phyloP scores from a whole-genome alignment of 164 flowering plant genomes.

The Sextonia rubra region DNA sequence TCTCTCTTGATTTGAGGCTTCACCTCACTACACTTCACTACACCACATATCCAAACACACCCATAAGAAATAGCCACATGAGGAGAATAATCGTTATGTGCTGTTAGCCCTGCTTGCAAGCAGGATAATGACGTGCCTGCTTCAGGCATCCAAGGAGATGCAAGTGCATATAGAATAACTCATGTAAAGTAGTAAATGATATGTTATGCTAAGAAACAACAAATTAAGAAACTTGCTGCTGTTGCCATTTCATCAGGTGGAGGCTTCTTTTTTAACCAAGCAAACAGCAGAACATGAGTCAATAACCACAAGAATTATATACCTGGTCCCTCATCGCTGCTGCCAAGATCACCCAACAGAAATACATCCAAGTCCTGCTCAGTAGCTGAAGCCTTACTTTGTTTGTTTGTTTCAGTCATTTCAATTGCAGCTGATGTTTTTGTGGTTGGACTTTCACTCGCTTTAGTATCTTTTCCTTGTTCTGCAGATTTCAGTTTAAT shows the following conservation, averaged over 20 bases:
- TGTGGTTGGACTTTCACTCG: slow-evolving; percentile 23
- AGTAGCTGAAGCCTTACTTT: slow-evolving; percentile 40
- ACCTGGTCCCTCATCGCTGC: slow-evolving; percentile 89
- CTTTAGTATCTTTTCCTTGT: slow-evolving; percentile 32
- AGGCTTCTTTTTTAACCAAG: background rate
- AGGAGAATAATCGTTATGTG: too few relatives aligned
- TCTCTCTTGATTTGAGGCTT: too few relatives aligned
- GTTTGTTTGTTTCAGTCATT: slow-evolving; percentile 18
- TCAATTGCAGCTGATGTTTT: slow-evolving; percentile 35
- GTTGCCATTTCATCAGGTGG: background rate
- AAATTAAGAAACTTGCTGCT: too few relatives aligned
- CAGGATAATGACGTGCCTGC: too few relatives aligned
- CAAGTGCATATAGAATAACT: too few relatives aligned
- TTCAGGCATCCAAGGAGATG: too few relatives aligned
- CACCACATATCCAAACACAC: too few relatives aligned
- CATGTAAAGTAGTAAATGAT: too few relatives aligned
- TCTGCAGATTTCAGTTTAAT: slow-evolving; percentile 37
- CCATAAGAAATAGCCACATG: too few relatives aligned
- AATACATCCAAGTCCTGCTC: slow-evolving; percentile 93
- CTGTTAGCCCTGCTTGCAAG: too few relatives aligned
- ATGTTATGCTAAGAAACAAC: too few relatives aligned
- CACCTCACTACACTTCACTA: too few relatives aligned
- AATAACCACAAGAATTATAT: background rate
- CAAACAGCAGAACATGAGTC: background rate
- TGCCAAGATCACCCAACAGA: slow-evolving; percentile 91